Conservation (phyloP, 2,329 filamentous ascomycete genomes). For the Trichoderma brevicompactum region DNA sequence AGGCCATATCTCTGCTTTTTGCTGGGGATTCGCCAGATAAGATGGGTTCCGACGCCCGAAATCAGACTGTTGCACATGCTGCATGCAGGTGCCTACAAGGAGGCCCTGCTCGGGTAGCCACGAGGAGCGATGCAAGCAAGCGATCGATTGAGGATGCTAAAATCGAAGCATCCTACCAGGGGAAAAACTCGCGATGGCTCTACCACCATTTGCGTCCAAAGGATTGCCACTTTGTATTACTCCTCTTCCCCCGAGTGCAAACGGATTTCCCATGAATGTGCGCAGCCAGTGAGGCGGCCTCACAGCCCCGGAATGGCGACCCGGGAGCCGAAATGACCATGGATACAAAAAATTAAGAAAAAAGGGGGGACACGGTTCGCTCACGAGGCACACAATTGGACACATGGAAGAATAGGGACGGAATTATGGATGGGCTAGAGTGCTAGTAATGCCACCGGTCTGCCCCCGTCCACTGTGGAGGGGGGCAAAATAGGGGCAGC, state of each 20-base stretch:
- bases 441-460: not conserved
- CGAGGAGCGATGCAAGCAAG: not conserved
- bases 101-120: not conserved
- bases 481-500: constrained; percentile 7
- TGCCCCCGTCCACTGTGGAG: not conserved
- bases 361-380: constrained; percentile 3
- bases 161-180: not conserved
- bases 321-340: constrained; percentile 39
- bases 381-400: not conserved
- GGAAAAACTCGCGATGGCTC: not conserved
- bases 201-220: not conserved
- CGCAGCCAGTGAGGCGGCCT: constrained; percentile 26
- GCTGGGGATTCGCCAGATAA: not conserved
- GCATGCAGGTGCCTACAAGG: not conserved
- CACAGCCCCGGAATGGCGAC: constrained; percentile 37
- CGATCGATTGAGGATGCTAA: not conserved
- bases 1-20: not conserved
- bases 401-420: not conserved
- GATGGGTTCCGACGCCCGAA: not conserved
- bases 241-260: not conserved
- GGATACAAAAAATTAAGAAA: constrained; percentile 31
- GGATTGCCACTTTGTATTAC: not conserved
- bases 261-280: not conserved
- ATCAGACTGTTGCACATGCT: not conserved
- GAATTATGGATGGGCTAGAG: not conserved